Evolutionary conservation across 305 asterid species (phyloP), one percentile per base, ranked within the genome.

Genomic region (Fraxinus albicans): DNA sequence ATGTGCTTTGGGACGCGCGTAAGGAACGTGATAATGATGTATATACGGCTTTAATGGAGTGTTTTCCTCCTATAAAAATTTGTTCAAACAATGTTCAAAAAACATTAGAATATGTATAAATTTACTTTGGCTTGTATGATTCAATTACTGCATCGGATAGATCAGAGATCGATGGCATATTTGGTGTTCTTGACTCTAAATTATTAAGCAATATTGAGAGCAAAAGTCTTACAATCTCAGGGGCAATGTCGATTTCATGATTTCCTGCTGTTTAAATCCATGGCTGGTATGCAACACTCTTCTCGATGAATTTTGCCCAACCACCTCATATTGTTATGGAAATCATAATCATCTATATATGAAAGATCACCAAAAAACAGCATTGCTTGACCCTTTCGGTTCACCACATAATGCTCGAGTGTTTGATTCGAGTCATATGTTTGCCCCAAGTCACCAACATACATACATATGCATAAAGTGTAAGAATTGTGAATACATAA

Each of bases 191-290:
- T 5, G 19, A 13, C 47, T 40, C 47, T 40, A 40, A 1, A 40
- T 40, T 40, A 40, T 4, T 50, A 15, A 2, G 6, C 60, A 50
- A 50, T 47, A 47, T 47, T 2, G 15, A 27, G 12, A 7, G 0
- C 27, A 53, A 73, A 31, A 82, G 73, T 36, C 84, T 84, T 90
- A 89, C 93, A 82, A 90, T 85, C 53, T 92, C 89, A 42, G 95
- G 95, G 15, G 89, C 91, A 73, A 40, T 82, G 78, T 92, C 94
- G 13, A 89, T 42, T 84, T 90, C 96, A 67, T 88, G 94, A 72
- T 92, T 92, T 13, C 94, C 91, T 0, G 91, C 83, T 4, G 87
- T 72, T 91, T 88, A 88, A 82, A 92, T 90, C 94, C 93, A 92
- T 1, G 95, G 87, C 69, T 90, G 93, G 31, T 79, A 85, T 0